phyloP scores from a whole-genome alignment of 371 early-diverging fungal genomes.

The Mortierella sp. region DNA sequence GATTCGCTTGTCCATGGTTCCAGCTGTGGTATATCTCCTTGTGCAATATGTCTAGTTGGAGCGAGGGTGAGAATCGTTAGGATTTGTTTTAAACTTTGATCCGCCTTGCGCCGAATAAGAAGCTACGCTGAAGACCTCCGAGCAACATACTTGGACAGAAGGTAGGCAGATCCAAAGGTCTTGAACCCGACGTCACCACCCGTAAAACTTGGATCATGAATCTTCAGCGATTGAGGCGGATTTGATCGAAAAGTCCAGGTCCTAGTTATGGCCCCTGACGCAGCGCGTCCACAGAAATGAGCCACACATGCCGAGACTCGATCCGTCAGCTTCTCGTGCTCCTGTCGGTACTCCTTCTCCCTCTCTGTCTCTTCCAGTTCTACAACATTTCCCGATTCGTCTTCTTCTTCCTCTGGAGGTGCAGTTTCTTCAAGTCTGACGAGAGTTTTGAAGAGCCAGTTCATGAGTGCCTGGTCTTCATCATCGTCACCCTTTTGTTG shows the following conservation, averaged over 20 bases:
- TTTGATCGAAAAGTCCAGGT: conserved; percentile 49
- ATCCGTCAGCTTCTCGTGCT: conserved; percentile 39
- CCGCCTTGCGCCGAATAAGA: too few species aligned
- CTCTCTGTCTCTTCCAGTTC: conserved; percentile 14
- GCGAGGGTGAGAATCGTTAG: background rate
- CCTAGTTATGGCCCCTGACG: conserved; percentile 53
- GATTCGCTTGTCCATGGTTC: conserved; percentile 38
- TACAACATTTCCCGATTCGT: conserved; percentile 7
- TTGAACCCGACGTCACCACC: conserved; percentile 57
- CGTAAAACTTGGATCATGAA: conserved; percentile 55
- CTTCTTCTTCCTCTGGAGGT: conserved; percentile 37
- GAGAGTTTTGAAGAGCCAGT: conserved; percentile 47
- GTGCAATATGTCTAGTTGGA: conserved; percentile 46
- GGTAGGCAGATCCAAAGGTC: conserved; percentile 56
- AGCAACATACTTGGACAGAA: conserved; percentile 48
- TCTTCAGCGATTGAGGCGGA: conserved; percentile 43
- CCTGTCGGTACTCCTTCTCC: conserved; percentile 31
- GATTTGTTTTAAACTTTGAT: background rate
- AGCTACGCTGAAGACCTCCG: background rate
- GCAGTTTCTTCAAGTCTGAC: conserved; percentile 47
- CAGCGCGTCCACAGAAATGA: conserved; percentile 51
- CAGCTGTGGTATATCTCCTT: conserved; percentile 54
- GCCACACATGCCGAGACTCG: conserved; percentile 50
- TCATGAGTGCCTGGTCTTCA: conserved; percentile 30
- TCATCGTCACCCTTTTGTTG: conserved; percentile 12